Evolutionary conservation across 1,284 basidiomycete species (phyloP).

Genomic region (Ceratobasidium sp.): DNA sequence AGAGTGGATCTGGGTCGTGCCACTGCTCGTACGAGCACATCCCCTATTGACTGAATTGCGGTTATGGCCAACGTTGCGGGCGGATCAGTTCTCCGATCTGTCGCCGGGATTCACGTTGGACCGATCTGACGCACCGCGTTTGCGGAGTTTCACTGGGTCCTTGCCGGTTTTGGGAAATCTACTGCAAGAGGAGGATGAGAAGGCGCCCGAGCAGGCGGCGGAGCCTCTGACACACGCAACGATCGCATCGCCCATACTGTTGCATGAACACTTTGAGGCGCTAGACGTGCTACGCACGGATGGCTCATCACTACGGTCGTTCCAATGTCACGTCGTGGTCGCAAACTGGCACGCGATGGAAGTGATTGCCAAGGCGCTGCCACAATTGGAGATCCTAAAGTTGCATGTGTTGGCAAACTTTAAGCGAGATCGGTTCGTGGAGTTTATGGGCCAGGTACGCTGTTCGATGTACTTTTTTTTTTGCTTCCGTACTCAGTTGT

Average conservation of each 20-base stretch:
- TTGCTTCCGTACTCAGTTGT: not conserved
- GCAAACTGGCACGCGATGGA: conserved; percentile 45
- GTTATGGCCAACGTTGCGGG: conserved; percentile 36
- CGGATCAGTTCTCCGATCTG: conserved; percentile 37
- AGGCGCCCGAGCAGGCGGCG: not conserved
- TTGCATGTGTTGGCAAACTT: conserved; percentile 41
- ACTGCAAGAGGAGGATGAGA: conserved; percentile 6
- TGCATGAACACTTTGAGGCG: conserved; percentile 41
- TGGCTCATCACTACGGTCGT: conserved; percentile 36
- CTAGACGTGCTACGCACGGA: conserved; percentile 14
- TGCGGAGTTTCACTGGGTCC: conserved; percentile 40
- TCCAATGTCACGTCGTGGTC: conserved; percentile 43
- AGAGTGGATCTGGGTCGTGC: conserved; percentile 30
- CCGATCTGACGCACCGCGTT: conserved; percentile 27
- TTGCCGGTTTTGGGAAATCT: conserved; percentile 31
- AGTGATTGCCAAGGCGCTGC: conserved; percentile 41
- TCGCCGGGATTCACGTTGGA: conserved; percentile 34
- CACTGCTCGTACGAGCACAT: conserved; percentile 36
- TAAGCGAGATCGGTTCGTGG: conserved; percentile 33
- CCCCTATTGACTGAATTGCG: conserved; percentile 30
- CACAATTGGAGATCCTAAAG: conserved; percentile 36
- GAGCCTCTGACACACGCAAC: conserved; percentile 34
- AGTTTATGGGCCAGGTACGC: conserved; percentile 37
- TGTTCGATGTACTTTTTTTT: not conserved
- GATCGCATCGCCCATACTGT: conserved; percentile 37